Percentiles rank a stretch among this genome's conserved stretches.
These are phyloP conservation scores for Volvox reticuliferus DNA, from an alignment of 139 green algal species.

Conservation along the genomic window DNA sequence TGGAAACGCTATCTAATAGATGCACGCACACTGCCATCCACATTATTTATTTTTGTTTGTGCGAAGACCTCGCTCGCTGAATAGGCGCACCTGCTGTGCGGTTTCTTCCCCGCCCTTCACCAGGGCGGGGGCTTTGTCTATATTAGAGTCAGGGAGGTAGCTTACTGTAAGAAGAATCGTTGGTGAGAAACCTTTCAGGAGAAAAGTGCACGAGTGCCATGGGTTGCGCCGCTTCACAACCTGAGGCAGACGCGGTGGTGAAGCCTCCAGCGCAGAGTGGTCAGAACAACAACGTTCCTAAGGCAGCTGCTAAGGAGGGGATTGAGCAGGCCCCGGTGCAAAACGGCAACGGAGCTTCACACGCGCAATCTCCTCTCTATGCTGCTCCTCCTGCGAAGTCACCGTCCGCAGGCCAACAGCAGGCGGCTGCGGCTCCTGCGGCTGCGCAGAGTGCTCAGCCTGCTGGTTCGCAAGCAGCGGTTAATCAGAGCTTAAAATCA, in stretches of 20 bases:
- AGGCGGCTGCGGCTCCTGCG: not conserved
- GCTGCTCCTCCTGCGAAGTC: constrained; percentile 15
- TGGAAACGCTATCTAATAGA: too few species aligned
- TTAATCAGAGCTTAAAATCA: constrained; percentile 49
- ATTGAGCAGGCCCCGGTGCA: constrained; percentile 13
- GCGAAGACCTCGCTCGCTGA: not conserved
- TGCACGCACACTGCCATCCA: too few species aligned
- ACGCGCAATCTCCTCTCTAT: constrained; percentile 1
- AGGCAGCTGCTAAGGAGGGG: constrained; percentile 11
- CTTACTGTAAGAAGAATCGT: not conserved
- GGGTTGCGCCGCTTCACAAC: constrained; percentile 27
- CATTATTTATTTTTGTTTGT: too few species aligned
- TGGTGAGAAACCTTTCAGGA: not conserved
- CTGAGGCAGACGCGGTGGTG: constrained; percentile 27
- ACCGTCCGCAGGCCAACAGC: not conserved
- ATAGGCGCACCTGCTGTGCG: not conserved
- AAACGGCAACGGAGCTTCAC: not conserved
- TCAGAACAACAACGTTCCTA: not conserved
- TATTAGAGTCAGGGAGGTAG: not conserved
- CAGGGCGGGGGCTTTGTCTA: not conserved
- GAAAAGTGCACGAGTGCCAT: not conserved
- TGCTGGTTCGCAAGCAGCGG: constrained; percentile 30
- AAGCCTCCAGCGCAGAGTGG: constrained; percentile 15
- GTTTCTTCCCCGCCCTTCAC: not conserved
- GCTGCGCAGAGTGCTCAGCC: not conserved